Base-by-base conservation (phyloP, 1,284 basidiomycete species). In the Coriolopsis trogii region DNA sequence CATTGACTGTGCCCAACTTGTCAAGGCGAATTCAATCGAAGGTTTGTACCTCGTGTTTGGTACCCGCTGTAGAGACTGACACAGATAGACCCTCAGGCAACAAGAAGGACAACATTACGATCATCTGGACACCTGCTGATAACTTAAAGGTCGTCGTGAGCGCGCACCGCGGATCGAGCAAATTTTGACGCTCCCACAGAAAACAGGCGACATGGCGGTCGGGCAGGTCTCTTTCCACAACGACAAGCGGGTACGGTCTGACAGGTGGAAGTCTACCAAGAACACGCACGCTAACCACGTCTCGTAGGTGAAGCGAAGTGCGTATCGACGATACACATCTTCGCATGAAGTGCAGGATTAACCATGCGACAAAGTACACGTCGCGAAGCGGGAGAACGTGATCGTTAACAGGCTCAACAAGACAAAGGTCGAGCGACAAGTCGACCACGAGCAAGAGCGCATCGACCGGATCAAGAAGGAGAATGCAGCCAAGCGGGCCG, bases 1-100 rank as follows among this genome's bases (percentile, higher is more conserved):
- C 21, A 76, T 78, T 8, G 95, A 99, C 67, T 92, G 92, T 58
- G 91, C 93, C 0, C 96, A 99, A 70, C 77, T 99, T 1, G 95
- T 98, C 37, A 99, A 99, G 71, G 95, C 96, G 0, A 98, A 98
- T 65, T 95, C 92, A 3, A 99, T 99, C 49, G 93, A 98, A 77
- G 93, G 94, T 91, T 60, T 53, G 73, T 30, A 8, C 10, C 20
- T 18, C 25, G 41, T n/a, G 12, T 43, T 24, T 38, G 36, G 24
- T 18, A 20, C n/a, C 18, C 31, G 28, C 20, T 18, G 20, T 29
- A 33, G 26, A 16, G 29, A 13, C n/a, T 58, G 46, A 54, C 41
- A 45, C 40, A 8, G 33, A 2, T 38, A 45, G 55, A 29, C 21
- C 20, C 5, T 7, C 60, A 95, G 95, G 95, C 2, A 98, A 98